Evolutionary conservation across 2,329 filamentous ascomycete species (phyloP), one percentile per base, ranked within the genome.

Genomic region (Alternaria hordeiaustralica): DNA sequence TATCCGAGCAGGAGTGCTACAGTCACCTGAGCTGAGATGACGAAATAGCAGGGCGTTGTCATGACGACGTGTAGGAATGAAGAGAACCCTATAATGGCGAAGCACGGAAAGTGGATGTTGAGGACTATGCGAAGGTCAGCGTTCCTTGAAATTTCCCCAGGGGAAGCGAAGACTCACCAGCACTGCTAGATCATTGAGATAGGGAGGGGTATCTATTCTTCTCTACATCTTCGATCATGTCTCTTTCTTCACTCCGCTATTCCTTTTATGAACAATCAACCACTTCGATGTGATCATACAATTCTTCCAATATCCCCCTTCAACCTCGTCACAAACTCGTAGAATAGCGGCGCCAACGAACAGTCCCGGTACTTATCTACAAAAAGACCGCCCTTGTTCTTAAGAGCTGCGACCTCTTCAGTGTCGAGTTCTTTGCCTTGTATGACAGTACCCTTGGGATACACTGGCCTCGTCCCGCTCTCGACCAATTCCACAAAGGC

Each of bases 401-500:
- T 60, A 51, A 69, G 66, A 15, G 50, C 55, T 1, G 25, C 49
- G 15, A 61, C 54, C 23, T 55, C 56, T 18, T 50, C 54, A 3
- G 66, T 65, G 54, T 75, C 72, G 57, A 76, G 73, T 73, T 79
- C 75, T 36, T 65, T 72, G 1, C 76, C 79, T 2, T 68, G 72
- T n/a, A 77, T 66, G 65, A 77, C 56, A 1, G 90, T 93, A 2
- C 92, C 91, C 61, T 86, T 82, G 0, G 91, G 91, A 76, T 94
- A 94, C 15, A 83, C 83, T 13, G 92, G 92, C 66, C 80, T 75
- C 85, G 87, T 81, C 7, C 84, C 85, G 63, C 92, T 93, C 79
- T 98, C 95, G 45, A 99, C 88, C 74, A 99, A 81, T 69, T 91
- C 87, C 50, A 96, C 92, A 78, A 98, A 97, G 73, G 94, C 92